Evolutionary conservation across 345 rosid genomes (phyloP).

Genomic region (Hypericum perforatum): DNA sequence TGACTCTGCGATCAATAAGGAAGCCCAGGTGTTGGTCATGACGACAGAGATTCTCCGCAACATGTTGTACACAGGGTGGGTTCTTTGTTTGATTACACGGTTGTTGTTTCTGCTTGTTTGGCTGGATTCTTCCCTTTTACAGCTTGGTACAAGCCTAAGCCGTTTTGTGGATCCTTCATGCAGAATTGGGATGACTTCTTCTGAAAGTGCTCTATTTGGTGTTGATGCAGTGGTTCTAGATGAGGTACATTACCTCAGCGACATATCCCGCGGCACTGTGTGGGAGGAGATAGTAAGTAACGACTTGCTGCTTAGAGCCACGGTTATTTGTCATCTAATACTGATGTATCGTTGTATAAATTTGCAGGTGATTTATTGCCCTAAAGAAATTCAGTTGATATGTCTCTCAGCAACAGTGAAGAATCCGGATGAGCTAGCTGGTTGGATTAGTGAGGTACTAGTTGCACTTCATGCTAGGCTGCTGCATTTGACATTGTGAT

Average conservation of each 20-base stretch:
- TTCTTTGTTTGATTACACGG: not conserved
- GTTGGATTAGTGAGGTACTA: conserved; percentile 87
- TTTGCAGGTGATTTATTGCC: conserved; percentile 83
- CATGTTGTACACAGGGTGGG: conserved; percentile 87
- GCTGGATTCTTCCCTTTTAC: too few relatives aligned
- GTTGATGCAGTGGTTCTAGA: conserved; percentile 91
- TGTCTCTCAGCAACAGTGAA: conserved; percentile 91
- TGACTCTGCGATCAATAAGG: conserved; percentile 75
- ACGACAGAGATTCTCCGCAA: conserved; percentile 93
- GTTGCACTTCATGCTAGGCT: too few relatives aligned
- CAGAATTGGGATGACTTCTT: conserved; percentile 87
- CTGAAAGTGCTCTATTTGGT: conserved; percentile 72
- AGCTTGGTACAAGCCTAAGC: too few relatives aligned
- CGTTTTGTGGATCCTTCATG: not conserved
- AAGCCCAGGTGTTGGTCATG: conserved; percentile 79
- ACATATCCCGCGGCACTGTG: conserved; percentile 89
- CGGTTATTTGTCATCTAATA: not conserved
- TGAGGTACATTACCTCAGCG: conserved; percentile 96
- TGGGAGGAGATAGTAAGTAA: conserved; percentile 90
- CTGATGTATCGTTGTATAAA: conserved; percentile 6
- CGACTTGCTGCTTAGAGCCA: not conserved
- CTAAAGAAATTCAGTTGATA: conserved; percentile 80
- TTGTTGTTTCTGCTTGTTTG: not conserved
- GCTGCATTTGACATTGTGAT: too few relatives aligned
- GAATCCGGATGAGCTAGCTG: conserved; percentile 89